Percentiles rank a stretch among this genome's conserved stretches.
These are phyloP conservation scores for Plasmodium billcollinsi DNA, from an alignment of 169 alveolate genomes.

Conservation along the genomic window DNA sequence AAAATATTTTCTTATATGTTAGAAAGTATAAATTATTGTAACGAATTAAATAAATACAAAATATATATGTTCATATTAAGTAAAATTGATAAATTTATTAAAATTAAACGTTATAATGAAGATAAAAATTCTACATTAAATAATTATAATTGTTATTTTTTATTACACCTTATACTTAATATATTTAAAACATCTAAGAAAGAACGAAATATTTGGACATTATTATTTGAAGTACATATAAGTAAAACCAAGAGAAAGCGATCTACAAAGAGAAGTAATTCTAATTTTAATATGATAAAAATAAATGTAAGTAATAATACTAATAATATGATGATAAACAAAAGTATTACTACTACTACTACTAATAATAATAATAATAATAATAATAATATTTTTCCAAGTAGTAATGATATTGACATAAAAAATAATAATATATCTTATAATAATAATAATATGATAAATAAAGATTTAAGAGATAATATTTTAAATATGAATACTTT, in stretches of 20 bases:
- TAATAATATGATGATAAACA: neutral
- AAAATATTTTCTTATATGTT: slow-evolving; percentile 63
- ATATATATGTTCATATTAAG: slow-evolving; percentile 40
- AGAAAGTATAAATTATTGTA: slow-evolving; percentile 28
- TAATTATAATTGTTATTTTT: slow-evolving; percentile 51
- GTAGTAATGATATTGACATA: too few species aligned
- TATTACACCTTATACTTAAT: slow-evolving; percentile 34
- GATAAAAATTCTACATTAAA: slow-evolving; percentile 44
- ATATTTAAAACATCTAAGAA: slow-evolving; percentile 30
- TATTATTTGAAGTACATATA: slow-evolving; percentile 41
- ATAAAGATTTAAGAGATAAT: neutral
- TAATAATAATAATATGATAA: too few species aligned
- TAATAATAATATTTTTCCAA: too few species aligned
- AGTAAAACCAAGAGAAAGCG: slow-evolving; percentile 45
- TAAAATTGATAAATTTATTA: slow-evolving; percentile 57
- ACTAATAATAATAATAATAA: too few species aligned
- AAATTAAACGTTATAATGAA: slow-evolving; percentile 36
- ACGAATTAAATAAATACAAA: slow-evolving; percentile 50
- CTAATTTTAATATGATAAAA: neutral
- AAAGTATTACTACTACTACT: too few species aligned
- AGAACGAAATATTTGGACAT: slow-evolving; percentile 39
- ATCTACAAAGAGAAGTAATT: neutral
- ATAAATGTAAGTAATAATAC: neutral
- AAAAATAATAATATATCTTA: too few species aligned
- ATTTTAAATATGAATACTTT: neutral